Percentiles rank a stretch among this genome's conserved stretches.
Evolutionary conservation across 2,329 filamentous ascomycete species (phyloP).

Genomic region (Diaporthe aspalathi): DNA sequence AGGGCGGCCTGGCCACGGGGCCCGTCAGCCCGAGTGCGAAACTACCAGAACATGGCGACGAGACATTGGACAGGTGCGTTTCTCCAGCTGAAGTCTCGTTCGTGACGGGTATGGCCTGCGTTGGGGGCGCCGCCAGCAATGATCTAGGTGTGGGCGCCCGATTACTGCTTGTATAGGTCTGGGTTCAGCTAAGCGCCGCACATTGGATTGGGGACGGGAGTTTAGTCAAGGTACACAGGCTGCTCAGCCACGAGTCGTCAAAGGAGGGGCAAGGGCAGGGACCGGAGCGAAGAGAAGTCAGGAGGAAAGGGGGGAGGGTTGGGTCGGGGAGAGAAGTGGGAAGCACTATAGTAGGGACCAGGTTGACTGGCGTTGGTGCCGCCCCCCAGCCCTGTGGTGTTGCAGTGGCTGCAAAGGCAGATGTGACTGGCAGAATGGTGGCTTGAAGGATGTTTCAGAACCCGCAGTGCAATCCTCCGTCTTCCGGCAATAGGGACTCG

Average conservation of each 20-base stretch:
- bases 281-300: not conserved
- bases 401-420: not conserved
- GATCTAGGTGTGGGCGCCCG: not conserved
- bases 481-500: not conserved
- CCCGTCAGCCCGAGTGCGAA: not conserved
- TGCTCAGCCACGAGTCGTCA: not conserved
- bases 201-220: not conserved
- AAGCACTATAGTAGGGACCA: not conserved
- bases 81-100: constrained; percentile 10
- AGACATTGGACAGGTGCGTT: constrained; percentile 1
- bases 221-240: not conserved
- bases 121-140: constrained; percentile 13
- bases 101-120: constrained; percentile 7
- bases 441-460: not conserved
- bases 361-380: constrained; percentile 1
- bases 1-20: not conserved
- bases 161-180: constrained; percentile 10
- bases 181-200: constrained; percentile 30
- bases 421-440: not conserved
- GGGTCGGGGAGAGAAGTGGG: not conserved
- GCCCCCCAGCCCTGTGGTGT: not conserved
- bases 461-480: not conserved
- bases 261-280: not conserved
- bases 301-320: too few species aligned
- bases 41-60: not conserved